Conservation (phyloP, 345 rosid species). For the Eucalyptus guilfoylei region DNA sequence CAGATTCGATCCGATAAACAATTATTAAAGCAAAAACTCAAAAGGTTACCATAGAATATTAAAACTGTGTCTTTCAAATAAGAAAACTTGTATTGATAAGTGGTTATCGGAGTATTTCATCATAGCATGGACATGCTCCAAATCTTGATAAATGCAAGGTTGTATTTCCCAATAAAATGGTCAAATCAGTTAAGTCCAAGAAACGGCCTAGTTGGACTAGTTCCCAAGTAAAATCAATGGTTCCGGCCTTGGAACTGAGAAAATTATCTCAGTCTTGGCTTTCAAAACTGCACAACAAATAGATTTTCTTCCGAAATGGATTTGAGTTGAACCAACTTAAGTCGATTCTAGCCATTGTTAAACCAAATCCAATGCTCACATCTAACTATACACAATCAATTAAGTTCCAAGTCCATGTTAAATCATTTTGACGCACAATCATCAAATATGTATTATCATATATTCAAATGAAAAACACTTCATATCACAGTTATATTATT, state of each 20-base stretch:
- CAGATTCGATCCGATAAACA: fast-evolving
- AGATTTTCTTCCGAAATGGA: fast-evolving
- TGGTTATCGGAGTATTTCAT: background rate
- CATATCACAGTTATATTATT: fast-evolving
- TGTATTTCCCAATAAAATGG: background rate
- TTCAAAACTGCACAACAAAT: fast-evolving
- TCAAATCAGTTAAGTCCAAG: background rate
- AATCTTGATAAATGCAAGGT: background rate
- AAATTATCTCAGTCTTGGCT: background rate
- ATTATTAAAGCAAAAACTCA: background rate
- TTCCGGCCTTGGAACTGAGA: fast-evolving
- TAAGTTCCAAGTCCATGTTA: fast-evolving
- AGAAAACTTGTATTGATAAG: background rate
- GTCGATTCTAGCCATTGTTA: background rate
- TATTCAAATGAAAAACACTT: fast-evolving
- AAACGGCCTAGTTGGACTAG: background rate
- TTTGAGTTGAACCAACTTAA: fast-evolving
- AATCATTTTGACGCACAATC: background rate
- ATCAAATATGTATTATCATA: fast-evolving
- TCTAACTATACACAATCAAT: background rate
- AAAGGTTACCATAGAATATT: background rate
- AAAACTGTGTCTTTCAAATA: background rate
- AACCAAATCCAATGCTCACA: background rate
- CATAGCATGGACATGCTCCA: background rate
- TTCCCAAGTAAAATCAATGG: background rate